phyloP scores from a whole-genome alignment of 2,329 filamentous ascomycete genomes.

The Pseudogymnoascus sp. region DNA sequence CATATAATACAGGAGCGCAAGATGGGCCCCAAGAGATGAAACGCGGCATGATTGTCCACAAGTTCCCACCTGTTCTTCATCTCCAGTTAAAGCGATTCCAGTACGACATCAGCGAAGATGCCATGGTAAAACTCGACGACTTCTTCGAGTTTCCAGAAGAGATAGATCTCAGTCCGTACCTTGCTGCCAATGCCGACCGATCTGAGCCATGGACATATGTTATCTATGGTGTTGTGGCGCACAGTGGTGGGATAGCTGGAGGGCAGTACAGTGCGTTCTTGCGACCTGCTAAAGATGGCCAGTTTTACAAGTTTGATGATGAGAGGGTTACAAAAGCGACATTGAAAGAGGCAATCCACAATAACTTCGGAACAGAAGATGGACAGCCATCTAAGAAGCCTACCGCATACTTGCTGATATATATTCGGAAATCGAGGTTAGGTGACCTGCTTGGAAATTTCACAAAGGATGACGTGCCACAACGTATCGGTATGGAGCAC shows the following conservation, averaged over 20 bases:
- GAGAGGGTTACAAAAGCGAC: conserved; percentile 92
- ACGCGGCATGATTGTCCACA: conserved; percentile 95
- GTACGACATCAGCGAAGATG: conserved; percentile 91
- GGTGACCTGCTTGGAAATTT: conserved; percentile 75
- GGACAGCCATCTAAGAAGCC: conserved; percentile 36
- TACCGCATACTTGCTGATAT: conserved; percentile 98
- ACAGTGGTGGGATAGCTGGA: conserved; percentile 92
- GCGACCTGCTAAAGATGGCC: conserved; percentile 85
- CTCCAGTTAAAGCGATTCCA: conserved; percentile 96
- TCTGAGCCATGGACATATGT: conserved; percentile 90
- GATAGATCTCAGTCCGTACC: conserved; percentile 79
- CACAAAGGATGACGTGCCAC: conserved; percentile 67
- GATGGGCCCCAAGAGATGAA: conserved; percentile 91
- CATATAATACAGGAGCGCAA: conserved; percentile 80
- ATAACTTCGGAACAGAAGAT: conserved; percentile 93
- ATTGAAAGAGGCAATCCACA: conserved; percentile 82
- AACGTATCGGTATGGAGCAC: conserved; percentile 55
- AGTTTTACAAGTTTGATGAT: conserved; percentile 96
- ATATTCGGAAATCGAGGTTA: conserved; percentile 81
- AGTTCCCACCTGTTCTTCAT: conserved; percentile 88
- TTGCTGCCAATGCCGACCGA: conserved; percentile 77
- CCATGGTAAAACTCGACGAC: conserved; percentile 98
- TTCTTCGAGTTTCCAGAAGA: conserved; percentile 81
- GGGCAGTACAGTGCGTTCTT: conserved; percentile 98
- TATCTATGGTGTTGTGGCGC: conserved; percentile 88